Conservation (phyloP, 129 eudicot genomes). For the Flaveria linearis region DNA sequence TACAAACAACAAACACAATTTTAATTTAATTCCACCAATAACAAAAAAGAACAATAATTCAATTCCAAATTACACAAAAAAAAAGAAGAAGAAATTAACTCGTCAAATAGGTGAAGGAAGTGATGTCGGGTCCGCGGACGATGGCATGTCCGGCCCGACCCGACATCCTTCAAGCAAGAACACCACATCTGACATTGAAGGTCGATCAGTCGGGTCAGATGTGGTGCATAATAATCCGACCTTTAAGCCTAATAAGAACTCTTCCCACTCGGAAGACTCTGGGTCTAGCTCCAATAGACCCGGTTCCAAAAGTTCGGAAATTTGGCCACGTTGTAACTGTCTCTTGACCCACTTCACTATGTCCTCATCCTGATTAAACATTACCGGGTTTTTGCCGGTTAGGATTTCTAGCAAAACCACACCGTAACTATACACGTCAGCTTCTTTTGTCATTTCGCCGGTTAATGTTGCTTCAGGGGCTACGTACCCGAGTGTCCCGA, state of each 20-base stretch:
- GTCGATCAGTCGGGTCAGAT: slow-evolving; percentile 71
- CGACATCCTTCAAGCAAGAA: slow-evolving; percentile 96
- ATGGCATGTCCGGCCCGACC: slow-evolving; percentile 73
- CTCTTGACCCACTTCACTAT: slow-evolving; percentile 93
- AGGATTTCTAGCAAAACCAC: slow-evolving; percentile 71
- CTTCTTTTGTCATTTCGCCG: slow-evolving; percentile 61
- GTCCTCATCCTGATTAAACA: slow-evolving; percentile 79
- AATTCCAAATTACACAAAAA: slow-evolving; percentile 20
- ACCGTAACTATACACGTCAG: slow-evolving; percentile 77
- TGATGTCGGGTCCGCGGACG: slow-evolving; percentile 78
- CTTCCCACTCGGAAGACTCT: slow-evolving; percentile 93
- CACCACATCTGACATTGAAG: slow-evolving; percentile 71
- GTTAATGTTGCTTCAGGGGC: slow-evolving; percentile 66
- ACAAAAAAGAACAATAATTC: slow-evolving; percentile 22
- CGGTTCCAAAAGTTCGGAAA: slow-evolving; percentile 68
- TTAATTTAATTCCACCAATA: slow-evolving; percentile 13
- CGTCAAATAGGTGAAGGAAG: slow-evolving; percentile 55
- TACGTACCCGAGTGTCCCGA: slow-evolving; percentile 76
- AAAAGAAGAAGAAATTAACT: not conserved
- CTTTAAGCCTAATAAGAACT: slow-evolving; percentile 75
- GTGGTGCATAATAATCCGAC: slow-evolving; percentile 86
- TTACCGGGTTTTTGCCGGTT: slow-evolving; percentile 70
- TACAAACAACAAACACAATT: slow-evolving; percentile 3
- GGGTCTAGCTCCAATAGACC: slow-evolving; percentile 88
- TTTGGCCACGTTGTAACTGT: slow-evolving; percentile 70